These are phyloP conservation scores for Rhizodiscina lignyota DNA, from an alignment of 495 filamentous ascomycete genomes.

Conservation along the genomic window DNA sequence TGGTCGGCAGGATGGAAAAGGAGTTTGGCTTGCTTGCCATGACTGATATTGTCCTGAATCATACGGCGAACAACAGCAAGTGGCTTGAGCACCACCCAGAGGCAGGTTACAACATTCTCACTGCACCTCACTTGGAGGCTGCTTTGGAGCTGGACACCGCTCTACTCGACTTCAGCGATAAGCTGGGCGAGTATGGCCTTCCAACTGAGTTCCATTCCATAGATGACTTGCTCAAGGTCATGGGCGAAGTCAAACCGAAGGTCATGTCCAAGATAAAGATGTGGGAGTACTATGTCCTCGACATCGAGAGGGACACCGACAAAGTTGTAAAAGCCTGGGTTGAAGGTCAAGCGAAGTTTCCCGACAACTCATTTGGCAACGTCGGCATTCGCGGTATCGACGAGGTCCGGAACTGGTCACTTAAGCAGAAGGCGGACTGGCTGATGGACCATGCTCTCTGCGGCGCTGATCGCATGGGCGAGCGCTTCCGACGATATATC, in stretches of 20 bases:
- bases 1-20: constrained; percentile 70
- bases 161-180: constrained; percentile 57
- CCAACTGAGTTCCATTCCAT: constrained; percentile 52
- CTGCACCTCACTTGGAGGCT: constrained; percentile 82
- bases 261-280: constrained; percentile 60
- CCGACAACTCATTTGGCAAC: constrained; percentile 24
- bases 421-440: constrained; percentile 45
- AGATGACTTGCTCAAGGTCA: constrained; percentile 66
- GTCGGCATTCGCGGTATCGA: constrained; percentile 33
- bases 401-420: constrained; percentile 34
- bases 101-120: constrained; percentile 84
- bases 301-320: constrained; percentile 58
- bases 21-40: constrained; percentile 72
- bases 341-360: constrained; percentile 31
- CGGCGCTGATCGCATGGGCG: constrained; percentile 55
- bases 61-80: constrained; percentile 87
- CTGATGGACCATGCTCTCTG: constrained; percentile 45
- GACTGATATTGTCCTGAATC: constrained; percentile 97
- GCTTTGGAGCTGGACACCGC: constrained; percentile 77
- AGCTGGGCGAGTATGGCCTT: constrained; percentile 49
- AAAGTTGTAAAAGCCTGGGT: constrained; percentile 55
- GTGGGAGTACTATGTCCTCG: constrained; percentile 85
- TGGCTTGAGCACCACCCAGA: constrained; percentile 95
- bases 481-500: constrained; percentile 53
- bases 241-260: constrained; percentile 66